Base-by-base conservation (phyloP, 345 rosid species). In the Murraya paniculata region DNA sequence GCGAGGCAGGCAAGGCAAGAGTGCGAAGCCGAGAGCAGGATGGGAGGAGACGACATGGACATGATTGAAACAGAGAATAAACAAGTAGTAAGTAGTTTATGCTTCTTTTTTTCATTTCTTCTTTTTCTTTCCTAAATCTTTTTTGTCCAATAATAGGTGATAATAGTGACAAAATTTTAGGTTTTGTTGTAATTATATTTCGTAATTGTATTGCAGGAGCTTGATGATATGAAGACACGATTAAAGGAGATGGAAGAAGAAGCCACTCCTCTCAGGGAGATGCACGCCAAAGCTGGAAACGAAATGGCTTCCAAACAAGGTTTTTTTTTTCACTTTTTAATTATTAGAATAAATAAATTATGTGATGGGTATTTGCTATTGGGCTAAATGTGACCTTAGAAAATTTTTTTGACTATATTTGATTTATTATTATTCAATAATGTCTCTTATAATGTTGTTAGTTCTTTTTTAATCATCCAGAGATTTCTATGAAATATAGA, bases 171-270 rank as follows among this genome's bases (percentile, higher is more conserved):
- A 13, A 45, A 35, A 13, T 57, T 25, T 58, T 19, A 21, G 69
- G 45, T n/a, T 45, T 73, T 21, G 16, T 69, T 60, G 31, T 62
- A 41, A 28, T 31, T 71, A 58, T 61, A 0, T 45, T 14, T 30
- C n/a, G 24, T 55, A 33, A 53, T 71, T 55, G 7, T 21, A 57
- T 65, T 78, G 83, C 81, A 89, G 88, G 93, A 89, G 50, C 77
- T 86, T 61, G 87, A 86, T 64, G 87, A 84, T 78, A 82, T 85
- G 90, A 88, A 89, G 77, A 85, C 77, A 39, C 82, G 89, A 69
- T 84, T 87, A 72, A 86, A 89, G 83, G 92, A 87, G 82, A 89
- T 89, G 89, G 92, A 89, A 73, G 92, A 84, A 19, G 89, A 87
- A 71, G 88, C 90, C 2, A 84, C 88, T 73, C 89, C 92, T 72